Evolutionary conservation across 2,329 filamentous ascomycete species (phyloP), one percentile per base, ranked within the genome.

Genomic region (Colletotrichum chrysophilum): DNA sequence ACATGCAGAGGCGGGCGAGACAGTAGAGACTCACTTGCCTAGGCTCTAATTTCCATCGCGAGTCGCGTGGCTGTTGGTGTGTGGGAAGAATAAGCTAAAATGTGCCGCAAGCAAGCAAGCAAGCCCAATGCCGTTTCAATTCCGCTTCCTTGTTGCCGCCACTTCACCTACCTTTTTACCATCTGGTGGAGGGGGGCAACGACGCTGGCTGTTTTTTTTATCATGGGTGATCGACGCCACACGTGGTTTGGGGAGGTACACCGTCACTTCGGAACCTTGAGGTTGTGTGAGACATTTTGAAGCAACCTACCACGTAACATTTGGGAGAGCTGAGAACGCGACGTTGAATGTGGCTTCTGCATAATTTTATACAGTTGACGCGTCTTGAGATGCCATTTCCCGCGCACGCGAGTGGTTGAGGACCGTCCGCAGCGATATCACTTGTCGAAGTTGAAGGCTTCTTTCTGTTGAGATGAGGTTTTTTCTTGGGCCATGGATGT

Each of bases 21-120:
- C 67, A 70, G 12, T 32, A 26, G 56, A 1, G 56, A 52, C 36
- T 43, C 38, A 43, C 38, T 48, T 48, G 55, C 36, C 67, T 34
- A 62, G 16, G 26, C 67, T 62, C 32, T 48, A 48, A 21, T 36
- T 48, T 62, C 48, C 26, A 32, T 62, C 21, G 48, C 21, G 38
- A 70, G 67, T 70, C 67, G 67, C 56, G 67, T 70, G 67, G 67
- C 67, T 70, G 36, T 7, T 32, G 26, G 16, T 69, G 34, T 24
- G 55, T 32, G 36, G 24, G 32, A 60, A 26, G 34, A 32, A 43
- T 14, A 4, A 69, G 66, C 32, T 60, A 60, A 32, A 60, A 69
- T 58, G 66, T 56, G 66, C 43, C n/a, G n/a, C 43, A 48, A 21
- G 10, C 58, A 61, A 24, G n/a, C 43, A 48, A 48, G 43, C 58